These are phyloP conservation scores for Microsporum audouinii DNA, from an alignment of 2,329 filamentous ascomycete species.

Conservation along the genomic window DNA sequence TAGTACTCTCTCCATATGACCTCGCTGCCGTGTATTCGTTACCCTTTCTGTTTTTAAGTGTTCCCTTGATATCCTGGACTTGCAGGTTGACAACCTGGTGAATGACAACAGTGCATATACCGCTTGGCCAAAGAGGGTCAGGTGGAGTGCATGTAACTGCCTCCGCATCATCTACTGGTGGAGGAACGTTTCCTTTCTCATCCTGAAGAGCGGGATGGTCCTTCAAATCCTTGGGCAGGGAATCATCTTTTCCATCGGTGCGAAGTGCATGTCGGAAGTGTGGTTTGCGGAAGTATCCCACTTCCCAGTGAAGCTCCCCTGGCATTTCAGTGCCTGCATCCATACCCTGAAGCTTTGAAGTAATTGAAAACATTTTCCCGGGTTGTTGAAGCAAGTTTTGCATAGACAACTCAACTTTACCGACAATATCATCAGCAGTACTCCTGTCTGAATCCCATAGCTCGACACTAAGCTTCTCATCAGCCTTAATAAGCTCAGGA, in stretches of 20 bases:
- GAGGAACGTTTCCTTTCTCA: slow-evolving; percentile 69
- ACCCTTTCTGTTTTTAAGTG: slow-evolving; percentile 64
- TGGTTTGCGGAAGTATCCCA: slow-evolving; percentile 88
- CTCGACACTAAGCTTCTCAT: slow-evolving; percentile 86
- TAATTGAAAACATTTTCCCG: slow-evolving; percentile 81
- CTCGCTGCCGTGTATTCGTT: slow-evolving; percentile 83
- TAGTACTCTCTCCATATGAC: slow-evolving; percentile 69
- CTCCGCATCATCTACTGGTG: slow-evolving; percentile 69
- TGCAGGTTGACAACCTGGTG: slow-evolving; percentile 95
- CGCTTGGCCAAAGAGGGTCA: slow-evolving; percentile 91
- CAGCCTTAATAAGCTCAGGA: slow-evolving; percentile 77
- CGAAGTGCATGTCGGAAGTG: slow-evolving; percentile 72
- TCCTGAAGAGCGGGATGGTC: slow-evolving; percentile 71
- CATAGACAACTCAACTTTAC: slow-evolving; percentile 86
- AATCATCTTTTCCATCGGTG: slow-evolving; percentile 74
- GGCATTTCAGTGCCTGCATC: slow-evolving; percentile 82
- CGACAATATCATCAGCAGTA: slow-evolving; percentile 87
- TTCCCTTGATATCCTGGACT: slow-evolving; percentile 76
- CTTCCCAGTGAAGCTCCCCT: slow-evolving; percentile 88
- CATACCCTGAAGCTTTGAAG: slow-evolving; percentile 71
- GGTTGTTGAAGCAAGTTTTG: slow-evolving; percentile 92
- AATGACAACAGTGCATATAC: slow-evolving; percentile 71
- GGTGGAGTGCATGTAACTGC: slow-evolving; percentile 82
- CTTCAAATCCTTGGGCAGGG: slow-evolving; percentile 60
- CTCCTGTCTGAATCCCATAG: slow-evolving; percentile 93